Base-by-base conservation (phyloP, 2,329 filamentous ascomycete species). In the Colletotrichum phormii region DNA sequence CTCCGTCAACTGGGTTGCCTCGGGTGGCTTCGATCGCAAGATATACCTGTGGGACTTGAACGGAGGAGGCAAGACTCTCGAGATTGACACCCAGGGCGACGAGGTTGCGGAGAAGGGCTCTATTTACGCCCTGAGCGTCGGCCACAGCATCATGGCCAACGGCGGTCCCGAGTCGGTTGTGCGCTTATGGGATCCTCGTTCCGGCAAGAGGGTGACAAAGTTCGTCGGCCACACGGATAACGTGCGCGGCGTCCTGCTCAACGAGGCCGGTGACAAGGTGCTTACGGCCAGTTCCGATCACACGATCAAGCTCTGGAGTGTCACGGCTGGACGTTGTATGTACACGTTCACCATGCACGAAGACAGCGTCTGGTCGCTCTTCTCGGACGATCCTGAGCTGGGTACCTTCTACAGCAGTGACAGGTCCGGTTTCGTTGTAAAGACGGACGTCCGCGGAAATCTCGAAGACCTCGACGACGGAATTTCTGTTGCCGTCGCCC, bases 271-370 rank as follows among this genome's bases (percentile, higher is more conserved):
- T 51, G 95, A 98, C 80, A 97, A 92, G 53, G 94, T 99, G 77
- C 90, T 99, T 87, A 98, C 96, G 0, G 95, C 95, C 15, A 98
- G 95, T 77, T 96, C 96, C 1, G 97, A 99, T 81, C 95, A 97
- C 83, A 98, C 97, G 0, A 93, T 99, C 85, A 99, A 99, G 85
- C 91, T 98, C 71, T 99, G 97, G 97, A 98, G 95, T 76, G 92
- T 98, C 77, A 97, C 94, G 12, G 96, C 95, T 26, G 97, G 97
- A 67, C 90, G 97, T 77, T 99, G 97, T 87, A 96, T 98, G 93
- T 95, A 98, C 83, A 99, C 97, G 0, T 89, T 99, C 77, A 98
- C 95, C 67, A 99, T 99, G 97, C 97, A 99, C 84, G 97, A 97
- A 80, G 95, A 98, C 80, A 98, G 95, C 80, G 94, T 99, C 26